Base-by-base conservation (phyloP, 495 filamentous ascomycete species). In the Penicillium paxilli region DNA sequence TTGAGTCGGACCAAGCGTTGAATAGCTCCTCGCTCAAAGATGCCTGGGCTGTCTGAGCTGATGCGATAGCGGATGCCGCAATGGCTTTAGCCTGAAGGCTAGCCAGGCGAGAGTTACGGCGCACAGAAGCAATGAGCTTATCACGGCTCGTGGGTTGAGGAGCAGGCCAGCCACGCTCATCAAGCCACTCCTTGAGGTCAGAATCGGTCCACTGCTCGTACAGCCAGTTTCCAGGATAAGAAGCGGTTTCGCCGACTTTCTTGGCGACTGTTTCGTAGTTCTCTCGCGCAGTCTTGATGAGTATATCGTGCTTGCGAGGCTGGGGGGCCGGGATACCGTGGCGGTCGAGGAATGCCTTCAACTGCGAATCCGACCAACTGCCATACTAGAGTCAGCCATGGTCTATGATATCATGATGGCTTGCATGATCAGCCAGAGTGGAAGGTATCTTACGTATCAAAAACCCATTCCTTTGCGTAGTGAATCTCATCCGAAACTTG, bases 151-250 rank as follows among this genome's bases (percentile, higher is more conserved):
- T 85, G 10, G 91, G 90, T 65, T 97, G 92, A 33, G 94, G 94
- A 21, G 79, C 87, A n/a, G 91, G 87, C 67, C 91, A 85, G 52
- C 94, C 94, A 62, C 90, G 85, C 59, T 89, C 87, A 67, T 97
- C 93, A 9, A 97, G 85, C 88, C 89, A 98, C 59, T 87, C 81
- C 70, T 87, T 89, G 37, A 87, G 67, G 30, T 88, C 85, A 49
- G 85, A 88, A 35, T 93, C 82, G 40, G 86, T 83, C 94, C 94
- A 98, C 30, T 87, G 77, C 53, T 84, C 83, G 62, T 96, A 98
- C 26, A 98, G 74, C 94, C 94, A 98, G 71, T 96, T 86, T n/a
- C 94, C 94, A 33, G 94, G 94, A 59, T 98, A 98, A 9, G 81
- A 66, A 32, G 82, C 75, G 1, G 90, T 87, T 71, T 96, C 88